phyloP scores from a whole-genome alignment of 2,329 filamentous ascomycete genomes.

The Coniochaeta sp. region DNA sequence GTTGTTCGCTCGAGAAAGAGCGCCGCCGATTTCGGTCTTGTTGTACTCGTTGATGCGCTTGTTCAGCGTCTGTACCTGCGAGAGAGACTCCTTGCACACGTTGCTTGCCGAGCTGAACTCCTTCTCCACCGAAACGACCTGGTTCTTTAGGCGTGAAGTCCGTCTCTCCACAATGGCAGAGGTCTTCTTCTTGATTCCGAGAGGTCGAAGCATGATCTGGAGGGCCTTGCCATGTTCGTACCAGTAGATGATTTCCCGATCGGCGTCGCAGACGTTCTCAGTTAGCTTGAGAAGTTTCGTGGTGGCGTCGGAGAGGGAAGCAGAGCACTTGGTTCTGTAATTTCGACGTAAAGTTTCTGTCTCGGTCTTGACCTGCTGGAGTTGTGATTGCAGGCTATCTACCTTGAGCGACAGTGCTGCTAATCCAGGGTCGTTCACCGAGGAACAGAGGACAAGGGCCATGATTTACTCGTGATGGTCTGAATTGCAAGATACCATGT shows the following conservation, averaged over 20 bases:
- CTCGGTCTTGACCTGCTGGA: background rate
- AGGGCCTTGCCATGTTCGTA: background rate
- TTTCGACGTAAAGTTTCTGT: background rate
- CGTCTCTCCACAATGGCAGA: background rate
- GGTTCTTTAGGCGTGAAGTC: background rate
- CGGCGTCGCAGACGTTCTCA: background rate
- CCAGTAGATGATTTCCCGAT: background rate
- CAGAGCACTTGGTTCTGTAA: background rate
- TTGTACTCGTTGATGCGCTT: background rate
- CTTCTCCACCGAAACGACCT: background rate
- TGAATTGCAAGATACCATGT: too few species aligned
- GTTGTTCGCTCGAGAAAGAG: background rate
- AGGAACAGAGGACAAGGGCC: background rate
- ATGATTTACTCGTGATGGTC: too few species aligned
- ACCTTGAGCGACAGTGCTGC: background rate
- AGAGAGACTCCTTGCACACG: background rate
- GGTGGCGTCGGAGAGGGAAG: background rate
- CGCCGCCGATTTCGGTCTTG: background rate
- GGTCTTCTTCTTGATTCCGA: background rate
- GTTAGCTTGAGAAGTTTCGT: background rate
- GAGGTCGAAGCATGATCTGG: background rate
- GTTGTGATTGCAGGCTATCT: background rate
- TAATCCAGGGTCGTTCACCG: background rate
- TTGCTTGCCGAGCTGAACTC: background rate
- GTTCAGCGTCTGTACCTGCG: background rate